Base-by-base conservation (phyloP, 495 filamentous ascomycete species). In the Tuber brumale region DNA sequence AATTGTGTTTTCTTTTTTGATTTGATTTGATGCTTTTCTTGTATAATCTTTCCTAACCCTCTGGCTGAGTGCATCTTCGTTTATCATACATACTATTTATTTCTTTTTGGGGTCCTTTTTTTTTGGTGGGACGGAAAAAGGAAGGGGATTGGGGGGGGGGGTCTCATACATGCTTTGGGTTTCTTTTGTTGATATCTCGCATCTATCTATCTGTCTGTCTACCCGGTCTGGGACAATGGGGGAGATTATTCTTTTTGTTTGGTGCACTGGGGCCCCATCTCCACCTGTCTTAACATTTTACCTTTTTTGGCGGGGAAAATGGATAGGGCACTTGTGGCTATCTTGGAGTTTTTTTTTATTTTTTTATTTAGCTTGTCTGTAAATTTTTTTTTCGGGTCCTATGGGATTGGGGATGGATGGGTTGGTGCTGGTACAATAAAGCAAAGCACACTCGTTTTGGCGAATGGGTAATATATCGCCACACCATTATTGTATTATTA, bases 301-400 rank as follows among this genome's bases (percentile, higher is more conserved):
- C 41, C n/a, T n/a, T 69, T 48, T 42, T 42, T 66, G 51, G 75
- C 27, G 71, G 31, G 66, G 66, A 73, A 44, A 69, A 74, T 73
- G 46, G 48, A 23, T 37, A 37, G 31, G 57, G 51, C 43, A 51
- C 61, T 69, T 6, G 19, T 23, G 74, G 61, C 41, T 51, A 48
- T 66, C 57, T 66, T 69, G 77, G 77, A 74, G 66, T 79, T 73
- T 77, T 69, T 73, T 51, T 72, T 43, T 66, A 23, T 70, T 78
- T 69, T 76, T 73, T n/a, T 46, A 16, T 61, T 10, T 69, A 70
- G 70, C 8, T 16, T n/a, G 10, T 72, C 21, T 46, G 31, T 72
- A 42, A 39, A 42, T 72, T 43, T 31, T 31, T 72, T 43, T 72
- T 37, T 37, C 3, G 1, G 1, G 57, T 66, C 27, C 27, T 66